Evolutionary conservation across 78 protist genomes (phyloP).

Genomic region (Polysphondylium violaceum): DNA sequence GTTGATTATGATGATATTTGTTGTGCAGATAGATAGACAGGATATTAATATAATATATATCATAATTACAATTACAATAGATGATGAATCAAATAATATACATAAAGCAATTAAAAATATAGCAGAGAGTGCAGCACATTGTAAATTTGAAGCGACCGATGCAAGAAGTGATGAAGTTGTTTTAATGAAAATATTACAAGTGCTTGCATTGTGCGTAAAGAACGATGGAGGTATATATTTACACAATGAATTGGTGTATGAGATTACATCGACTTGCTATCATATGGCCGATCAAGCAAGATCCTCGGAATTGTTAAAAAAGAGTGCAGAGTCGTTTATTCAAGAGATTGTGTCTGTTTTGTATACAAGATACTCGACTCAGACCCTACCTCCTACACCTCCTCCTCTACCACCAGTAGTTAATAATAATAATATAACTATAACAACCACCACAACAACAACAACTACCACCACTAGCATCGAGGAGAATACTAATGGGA

Average conservation of each 20-base stretch:
- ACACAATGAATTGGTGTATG: constrained; percentile 48
- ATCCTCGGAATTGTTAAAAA: constrained; percentile 57
- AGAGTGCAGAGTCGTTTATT: constrained; percentile 53
- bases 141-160: constrained; percentile 95
- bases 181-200: constrained; percentile 90
- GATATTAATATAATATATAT: no score
- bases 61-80: not conserved
- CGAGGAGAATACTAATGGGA: not conserved
- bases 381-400: constrained; percentile 26
- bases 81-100: constrained; percentile 45
- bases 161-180: constrained; percentile 94
- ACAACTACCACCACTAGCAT: not conserved
- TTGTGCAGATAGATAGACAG: not conserved
- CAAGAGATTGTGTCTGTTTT: constrained; percentile 31
- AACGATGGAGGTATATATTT: constrained; percentile 57
- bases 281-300: constrained; percentile 68
- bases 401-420: constrained; percentile 37
- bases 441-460: not conserved
- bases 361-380: constrained; percentile 10
- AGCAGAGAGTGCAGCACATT: constrained; percentile 90
- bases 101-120: constrained; percentile 53
- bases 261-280: constrained; percentile 52
- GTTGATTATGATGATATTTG: not conserved
- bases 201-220: constrained; percentile 54
- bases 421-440: not conserved